Base-by-base conservation (phyloP, 106 monocot species). In the Allium fistulosum region DNA sequence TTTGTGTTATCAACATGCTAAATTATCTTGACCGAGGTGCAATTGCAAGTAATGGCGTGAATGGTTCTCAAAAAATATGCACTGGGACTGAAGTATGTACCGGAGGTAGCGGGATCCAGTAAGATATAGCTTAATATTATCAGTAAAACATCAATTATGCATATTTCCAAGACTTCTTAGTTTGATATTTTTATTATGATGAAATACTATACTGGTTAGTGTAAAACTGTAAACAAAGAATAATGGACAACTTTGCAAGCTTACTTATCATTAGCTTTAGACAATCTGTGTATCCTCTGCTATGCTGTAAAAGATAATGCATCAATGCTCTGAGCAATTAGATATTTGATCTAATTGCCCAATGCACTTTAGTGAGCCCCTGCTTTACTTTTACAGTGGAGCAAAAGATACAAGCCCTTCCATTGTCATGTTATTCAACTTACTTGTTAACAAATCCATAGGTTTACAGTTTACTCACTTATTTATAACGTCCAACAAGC, bases 1-100 rank as follows among this genome's bases (percentile, higher is more conserved):
- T 96, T 74, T 96, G 95, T 63, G 56, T 80, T 7, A 96, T 96
- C 67, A 96, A 96, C 75, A 83, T 96, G 88, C 57, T 96, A 72
- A 96, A 96, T 79, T 96, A 96, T 75, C 57, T 96, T 76, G 95
- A 96, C 63, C 91, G 95, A 47, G 95, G 95, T 50, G 80, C 69
- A 68, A 96, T 96, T 71, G 95, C 95, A 53, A 96, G 91, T 78
- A 96, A 96, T 82, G 95, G 95, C 72, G 95, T 96, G 10, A 96
- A 96, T 75, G 95, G 95, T 46, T 81, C 75, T 46, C 81, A 46
- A n/a, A 63, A 26, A 57, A 80, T 76, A 50, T 96, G 95, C 77
- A 80, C 72, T 7, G 76, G 84, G 18, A 80, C 76, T 79, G 91
- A 91, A 4, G 76, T 73, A 61, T 96, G 95, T 71, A 86, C 80